Percentiles rank a stretch among this genome's conserved stretches.
Evolutionary conservation across 2,329 filamentous ascomycete genomes (phyloP).

Genomic region (Monosporascus sp.): DNA sequence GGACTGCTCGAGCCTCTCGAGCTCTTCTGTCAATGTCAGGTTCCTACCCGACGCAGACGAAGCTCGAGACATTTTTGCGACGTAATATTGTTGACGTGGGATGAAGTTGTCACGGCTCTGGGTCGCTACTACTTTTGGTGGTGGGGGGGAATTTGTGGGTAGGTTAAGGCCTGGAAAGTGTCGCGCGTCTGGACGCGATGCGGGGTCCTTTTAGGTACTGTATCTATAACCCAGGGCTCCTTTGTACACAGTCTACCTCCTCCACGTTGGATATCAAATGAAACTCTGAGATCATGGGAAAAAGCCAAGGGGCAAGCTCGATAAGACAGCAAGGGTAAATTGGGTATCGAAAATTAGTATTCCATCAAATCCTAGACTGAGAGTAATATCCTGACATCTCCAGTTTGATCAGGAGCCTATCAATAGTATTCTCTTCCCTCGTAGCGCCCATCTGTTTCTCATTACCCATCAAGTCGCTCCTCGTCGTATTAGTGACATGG

Average conservation of each 20-base stretch:
- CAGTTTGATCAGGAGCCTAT: constrained; percentile 61
- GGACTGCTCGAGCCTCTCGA: constrained; percentile 92
- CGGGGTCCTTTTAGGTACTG: constrained; percentile 6
- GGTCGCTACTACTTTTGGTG: not conserved
- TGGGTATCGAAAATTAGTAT: constrained; percentile 17
- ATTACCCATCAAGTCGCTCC: constrained; percentile 24
- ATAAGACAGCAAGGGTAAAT: not conserved
- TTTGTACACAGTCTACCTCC: not conserved
- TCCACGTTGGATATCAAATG: not conserved
- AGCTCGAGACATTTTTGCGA: constrained; percentile 42
- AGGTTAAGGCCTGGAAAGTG: not conserved
- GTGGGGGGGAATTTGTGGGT: constrained; percentile 6
- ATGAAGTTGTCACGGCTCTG: not conserved
- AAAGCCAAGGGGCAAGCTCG: too few species aligned
- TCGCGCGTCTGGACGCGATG: constrained; percentile 14
- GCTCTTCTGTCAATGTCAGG: constrained; percentile 84
- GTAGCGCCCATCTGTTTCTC: constrained; percentile 29
- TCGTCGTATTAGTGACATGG: constrained; percentile 29
- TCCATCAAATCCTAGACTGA: constrained; percentile 18
- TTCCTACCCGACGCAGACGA: constrained; percentile 43
- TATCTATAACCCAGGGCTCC: too few species aligned
- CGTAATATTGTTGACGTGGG: constrained; percentile 5
- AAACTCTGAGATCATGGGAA: not conserved
- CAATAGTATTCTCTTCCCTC: constrained; percentile 55
- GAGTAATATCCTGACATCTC: constrained; percentile 67